A percentile compares a stretch with the other conserved stretches of the same genome.
phyloP scores from a whole-genome alignment of 495 filamentous ascomycete genomes.

The Lophiotrema nucula region DNA sequence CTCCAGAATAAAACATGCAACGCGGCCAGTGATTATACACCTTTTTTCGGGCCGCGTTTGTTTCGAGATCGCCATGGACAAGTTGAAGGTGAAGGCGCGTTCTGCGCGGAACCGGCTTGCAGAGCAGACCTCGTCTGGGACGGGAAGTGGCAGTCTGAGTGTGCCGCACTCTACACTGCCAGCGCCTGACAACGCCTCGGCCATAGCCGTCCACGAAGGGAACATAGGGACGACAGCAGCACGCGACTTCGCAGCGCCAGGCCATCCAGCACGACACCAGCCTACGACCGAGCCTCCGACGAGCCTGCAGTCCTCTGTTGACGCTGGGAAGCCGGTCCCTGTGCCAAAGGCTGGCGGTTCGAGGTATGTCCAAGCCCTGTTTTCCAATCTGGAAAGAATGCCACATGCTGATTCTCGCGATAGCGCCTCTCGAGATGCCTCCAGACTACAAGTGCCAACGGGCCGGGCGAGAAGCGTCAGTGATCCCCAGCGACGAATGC shows the following conservation, averaged over 20 bases:
- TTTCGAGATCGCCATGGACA: conserved; percentile 18
- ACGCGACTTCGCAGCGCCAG: conserved; percentile 20
- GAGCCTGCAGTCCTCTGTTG: conserved; percentile 23
- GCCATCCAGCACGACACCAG: neutral
- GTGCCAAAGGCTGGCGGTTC: conserved; percentile 2
- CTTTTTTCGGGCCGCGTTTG: neutral
- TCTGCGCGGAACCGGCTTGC: conserved; percentile 22
- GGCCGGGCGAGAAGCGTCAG: neutral
- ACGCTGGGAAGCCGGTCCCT: conserved; percentile 19
- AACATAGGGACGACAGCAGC: conserved; percentile 21
- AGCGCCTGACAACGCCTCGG: conserved; percentile 23
- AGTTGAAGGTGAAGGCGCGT: conserved; percentile 13
- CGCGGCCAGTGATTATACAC: neutral
- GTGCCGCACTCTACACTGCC: conserved; percentile 22
- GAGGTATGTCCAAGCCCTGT: conserved; percentile 3
- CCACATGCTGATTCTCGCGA: neutral
- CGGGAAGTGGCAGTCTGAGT: conserved; percentile 13
- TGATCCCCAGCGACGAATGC: neutral
- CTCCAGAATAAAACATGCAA: neutral
- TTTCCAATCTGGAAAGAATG: no score
- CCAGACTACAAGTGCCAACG: conserved; percentile 3
- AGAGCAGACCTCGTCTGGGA: conserved; percentile 9
- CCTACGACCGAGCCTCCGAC: conserved; percentile 17
- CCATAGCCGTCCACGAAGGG: conserved; percentile 24
- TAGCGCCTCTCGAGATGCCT: conserved; percentile 5